Percentiles rank a stretch among this genome's conserved stretches.
Evolutionary conservation across 106 monocot genomes (phyloP).

Genomic region (Allium cepa): DNA sequence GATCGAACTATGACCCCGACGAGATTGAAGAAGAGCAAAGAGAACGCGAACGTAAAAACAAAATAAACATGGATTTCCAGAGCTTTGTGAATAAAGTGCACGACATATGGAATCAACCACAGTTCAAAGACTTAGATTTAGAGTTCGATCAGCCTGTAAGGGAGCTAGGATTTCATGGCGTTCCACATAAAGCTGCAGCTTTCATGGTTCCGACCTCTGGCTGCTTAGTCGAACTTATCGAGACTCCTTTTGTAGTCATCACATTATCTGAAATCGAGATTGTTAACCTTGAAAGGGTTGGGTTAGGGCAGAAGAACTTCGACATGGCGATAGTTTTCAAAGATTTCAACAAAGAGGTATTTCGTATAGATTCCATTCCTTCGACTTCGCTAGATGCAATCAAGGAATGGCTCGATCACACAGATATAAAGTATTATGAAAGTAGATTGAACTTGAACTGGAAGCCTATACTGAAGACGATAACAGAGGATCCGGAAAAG

Average conservation of each 20-base stretch:
- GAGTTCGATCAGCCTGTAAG: constrained; percentile 91
- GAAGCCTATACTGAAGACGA: constrained; percentile 90
- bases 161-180: constrained; percentile 93
- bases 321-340: constrained; percentile 99
- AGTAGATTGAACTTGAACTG: constrained; percentile 90
- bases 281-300: constrained; percentile 93
- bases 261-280: constrained; percentile 91
- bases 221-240: constrained; percentile 90
- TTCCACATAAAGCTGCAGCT: constrained; percentile 87
- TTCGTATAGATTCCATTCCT: constrained; percentile 94
- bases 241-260: constrained; percentile 81
- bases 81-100: constrained; percentile 83
- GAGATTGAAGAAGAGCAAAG: constrained; percentile 96
- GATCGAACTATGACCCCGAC: constrained; percentile 84
- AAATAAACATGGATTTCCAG: constrained; percentile 91
- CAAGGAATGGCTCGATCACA: constrained; percentile 96
- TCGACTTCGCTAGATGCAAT: constrained; percentile 79
- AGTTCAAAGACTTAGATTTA: constrained; percentile 69
- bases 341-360: constrained; percentile 88
- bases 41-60: constrained; percentile 86
- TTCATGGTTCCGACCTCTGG: constrained; percentile 88
- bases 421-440: constrained; percentile 93
- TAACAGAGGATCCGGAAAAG: constrained; percentile 89
- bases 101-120: constrained; percentile 80
- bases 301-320: constrained; percentile 92